Conservation (phyloP, 805 yeast genomes). For the Hanseniaspora nectarophila region DNA sequence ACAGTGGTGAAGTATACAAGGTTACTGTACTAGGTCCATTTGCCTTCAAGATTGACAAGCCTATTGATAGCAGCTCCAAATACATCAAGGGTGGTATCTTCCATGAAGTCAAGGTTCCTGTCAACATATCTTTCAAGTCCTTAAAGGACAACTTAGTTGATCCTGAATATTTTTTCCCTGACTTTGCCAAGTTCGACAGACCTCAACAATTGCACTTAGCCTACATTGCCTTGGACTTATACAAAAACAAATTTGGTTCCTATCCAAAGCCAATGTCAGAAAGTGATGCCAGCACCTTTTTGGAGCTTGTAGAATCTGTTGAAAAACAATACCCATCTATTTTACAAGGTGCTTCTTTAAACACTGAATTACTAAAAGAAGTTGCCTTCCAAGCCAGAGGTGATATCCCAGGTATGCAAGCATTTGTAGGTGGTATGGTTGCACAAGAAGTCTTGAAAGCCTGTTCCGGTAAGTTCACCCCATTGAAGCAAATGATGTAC, state of each 20-base stretch:
- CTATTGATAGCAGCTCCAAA: conserved; percentile 22
- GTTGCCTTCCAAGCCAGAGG: conserved; percentile 80
- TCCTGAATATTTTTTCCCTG: conserved; percentile 75
- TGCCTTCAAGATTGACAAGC: conserved; percentile 60
- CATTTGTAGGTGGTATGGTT: conserved; percentile 83
- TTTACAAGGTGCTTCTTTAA: conserved; percentile 41
- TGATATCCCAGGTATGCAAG: conserved; percentile 79
- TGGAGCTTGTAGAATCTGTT: conserved; percentile 48
- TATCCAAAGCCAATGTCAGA: conserved; percentile 69
- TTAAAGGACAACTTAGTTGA: conserved; percentile 50
- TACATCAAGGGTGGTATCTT: conserved; percentile 79
- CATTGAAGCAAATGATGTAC: conserved; percentile 81
- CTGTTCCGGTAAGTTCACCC: conserved; percentile 89
- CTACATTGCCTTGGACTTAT: conserved; percentile 76
- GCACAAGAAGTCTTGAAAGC: conserved; percentile 97
- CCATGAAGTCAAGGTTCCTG: conserved; percentile 84
- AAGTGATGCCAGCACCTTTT: conserved; percentile 59
- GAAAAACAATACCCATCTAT: conserved; percentile 42
- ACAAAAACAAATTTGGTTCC: conserved; percentile 44
- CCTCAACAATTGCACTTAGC: conserved; percentile 85
- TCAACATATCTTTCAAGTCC: conserved; percentile 47
- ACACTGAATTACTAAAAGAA: conserved; percentile 56
- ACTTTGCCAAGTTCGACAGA: conserved; percentile 88
- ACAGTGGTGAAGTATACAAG: conserved; percentile 61
- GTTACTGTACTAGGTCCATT: conserved; percentile 88